phyloP scores from a whole-genome alignment of 2,329 filamentous ascomycete species.

The Fusarium illudens region DNA sequence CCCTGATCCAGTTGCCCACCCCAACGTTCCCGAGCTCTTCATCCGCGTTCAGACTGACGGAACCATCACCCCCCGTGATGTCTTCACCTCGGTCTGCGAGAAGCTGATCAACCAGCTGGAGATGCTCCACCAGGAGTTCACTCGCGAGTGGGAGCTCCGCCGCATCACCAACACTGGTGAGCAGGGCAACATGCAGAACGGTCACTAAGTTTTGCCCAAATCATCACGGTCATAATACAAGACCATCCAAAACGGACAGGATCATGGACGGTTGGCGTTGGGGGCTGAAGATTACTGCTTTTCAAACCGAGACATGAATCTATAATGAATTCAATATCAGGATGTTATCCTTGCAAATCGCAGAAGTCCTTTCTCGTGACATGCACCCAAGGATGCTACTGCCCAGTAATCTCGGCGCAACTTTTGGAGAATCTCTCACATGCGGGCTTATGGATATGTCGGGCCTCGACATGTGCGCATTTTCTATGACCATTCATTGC shows the following conservation, averaged over 20 bases:
- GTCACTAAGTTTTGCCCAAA: conserved; percentile 38
- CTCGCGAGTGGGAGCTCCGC: conserved; percentile 87
- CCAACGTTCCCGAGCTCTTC: conserved; percentile 68
- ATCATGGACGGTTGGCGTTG: conserved; percentile 41
- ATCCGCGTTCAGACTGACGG: conserved; percentile 94
- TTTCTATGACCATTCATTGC: conserved; percentile 16
- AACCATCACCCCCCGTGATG: conserved; percentile 85
- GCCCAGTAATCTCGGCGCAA: neutral
- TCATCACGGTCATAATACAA: conserved; percentile 9
- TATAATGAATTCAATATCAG: conserved; percentile 29
- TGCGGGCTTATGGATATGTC: neutral
- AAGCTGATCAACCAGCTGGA: conserved; percentile 84
- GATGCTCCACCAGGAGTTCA: conserved; percentile 85
- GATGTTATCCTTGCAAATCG: conserved; percentile 19
- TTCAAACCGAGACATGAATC: conserved; percentile 29
- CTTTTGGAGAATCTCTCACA: neutral
- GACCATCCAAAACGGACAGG: conserved; percentile 22
- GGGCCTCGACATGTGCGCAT: conserved; percentile 5
- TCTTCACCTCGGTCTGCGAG: conserved; percentile 80
- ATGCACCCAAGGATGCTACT: conserved; percentile 5
- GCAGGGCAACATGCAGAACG: conserved; percentile 57
- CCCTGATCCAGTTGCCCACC: conserved; percentile 57
- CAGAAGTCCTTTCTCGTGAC: conserved; percentile 14
- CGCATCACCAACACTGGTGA: conserved; percentile 80
- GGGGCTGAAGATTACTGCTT: conserved; percentile 37